Conservation (phyloP, 2,329 filamentous ascomycete genomes). For the Aspergillus neoniger region DNA sequence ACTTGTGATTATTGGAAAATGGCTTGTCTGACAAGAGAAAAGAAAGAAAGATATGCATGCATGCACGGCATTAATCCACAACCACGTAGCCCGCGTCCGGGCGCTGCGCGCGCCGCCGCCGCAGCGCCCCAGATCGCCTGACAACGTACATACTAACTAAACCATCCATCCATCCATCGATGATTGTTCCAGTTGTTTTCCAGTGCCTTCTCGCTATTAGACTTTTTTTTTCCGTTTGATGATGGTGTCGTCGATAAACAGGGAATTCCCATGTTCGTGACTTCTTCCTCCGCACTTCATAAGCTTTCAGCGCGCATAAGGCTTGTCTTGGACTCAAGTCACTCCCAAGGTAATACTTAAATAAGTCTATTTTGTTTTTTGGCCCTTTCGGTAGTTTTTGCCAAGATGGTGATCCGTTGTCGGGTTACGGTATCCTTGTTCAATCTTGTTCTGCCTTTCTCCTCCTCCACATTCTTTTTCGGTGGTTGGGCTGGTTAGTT, state of each 20-base stretch:
- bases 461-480: background rate
- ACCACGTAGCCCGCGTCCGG: conserved; percentile 5
- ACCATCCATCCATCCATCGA: too few species aligned
- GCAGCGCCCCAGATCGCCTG: background rate
- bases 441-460: too few species aligned
- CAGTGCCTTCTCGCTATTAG: background rate
- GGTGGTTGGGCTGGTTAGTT: too few species aligned
- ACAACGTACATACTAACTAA: background rate
- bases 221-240: background rate
- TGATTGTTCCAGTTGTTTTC: background rate
- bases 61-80: conserved; percentile 12
- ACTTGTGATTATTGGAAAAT: background rate
- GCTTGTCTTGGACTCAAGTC: conserved; percentile 5
- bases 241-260: background rate
- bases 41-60: conserved; percentile 9
- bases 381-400: background rate
- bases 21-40: background rate
- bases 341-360: too few species aligned
- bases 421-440: too few species aligned
- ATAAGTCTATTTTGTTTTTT: background rate
- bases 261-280: conserved; percentile 9
- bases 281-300: background rate
- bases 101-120: background rate
- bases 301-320: conserved; percentile 16
- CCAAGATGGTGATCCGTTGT: background rate